A percentile compares a stretch with the other conserved stretches of the same genome.
Evolutionary conservation across 1,284 basidiomycete genomes (phyloP).

Genomic region (Leccinum pallidistipes): DNA sequence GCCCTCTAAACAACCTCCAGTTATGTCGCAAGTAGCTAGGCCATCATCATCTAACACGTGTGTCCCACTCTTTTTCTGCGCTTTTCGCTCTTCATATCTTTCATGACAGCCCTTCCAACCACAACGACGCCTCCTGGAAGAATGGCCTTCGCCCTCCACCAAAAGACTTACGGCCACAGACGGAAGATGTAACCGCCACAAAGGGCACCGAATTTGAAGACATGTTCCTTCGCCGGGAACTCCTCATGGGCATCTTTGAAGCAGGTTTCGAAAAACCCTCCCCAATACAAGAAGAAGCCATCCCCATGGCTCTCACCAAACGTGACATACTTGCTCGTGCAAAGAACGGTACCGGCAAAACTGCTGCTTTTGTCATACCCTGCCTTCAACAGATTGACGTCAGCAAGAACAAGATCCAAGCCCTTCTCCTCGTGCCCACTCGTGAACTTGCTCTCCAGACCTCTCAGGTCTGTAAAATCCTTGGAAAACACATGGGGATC

Average conservation of each 20-base stretch:
- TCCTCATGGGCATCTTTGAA: constrained; percentile 94
- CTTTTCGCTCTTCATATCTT: constrained; percentile 9
- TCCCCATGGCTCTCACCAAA: constrained; percentile 83
- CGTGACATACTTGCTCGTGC: constrained; percentile 92
- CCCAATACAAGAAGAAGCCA: constrained; percentile 98
- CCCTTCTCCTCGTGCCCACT: constrained; percentile 91
- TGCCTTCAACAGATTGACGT: constrained; percentile 92
- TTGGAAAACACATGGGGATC: constrained; percentile 93
- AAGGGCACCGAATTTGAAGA: constrained; percentile 93
- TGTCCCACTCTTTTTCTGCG: constrained; percentile 17
- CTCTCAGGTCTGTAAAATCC: constrained; percentile 94
- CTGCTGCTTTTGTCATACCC: constrained; percentile 98
- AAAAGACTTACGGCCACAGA: constrained; percentile 91
- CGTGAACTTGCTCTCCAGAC: constrained; percentile 96
- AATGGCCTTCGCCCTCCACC: constrained; percentile 77
- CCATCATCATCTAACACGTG: constrained; percentile 45
- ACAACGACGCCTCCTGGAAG: constrained; percentile 60
- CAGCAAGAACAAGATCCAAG: constrained; percentile 89
- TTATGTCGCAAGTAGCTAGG: constrained; percentile 43
- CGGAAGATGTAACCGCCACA: constrained; percentile 91
- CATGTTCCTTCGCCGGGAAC: constrained; percentile 75
- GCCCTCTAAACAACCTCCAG: constrained; percentile 12
- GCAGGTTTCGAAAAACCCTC: constrained; percentile 96
- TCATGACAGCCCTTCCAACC: constrained; percentile 26
- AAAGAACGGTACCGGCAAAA: constrained; percentile 93